A percentile compares a stretch with the other conserved stretches of the same genome.
These are phyloP conservation scores for Chaetomium sp. DNA, from an alignment of 2,329 filamentous ascomycete species.

Conservation along the genomic window DNA sequence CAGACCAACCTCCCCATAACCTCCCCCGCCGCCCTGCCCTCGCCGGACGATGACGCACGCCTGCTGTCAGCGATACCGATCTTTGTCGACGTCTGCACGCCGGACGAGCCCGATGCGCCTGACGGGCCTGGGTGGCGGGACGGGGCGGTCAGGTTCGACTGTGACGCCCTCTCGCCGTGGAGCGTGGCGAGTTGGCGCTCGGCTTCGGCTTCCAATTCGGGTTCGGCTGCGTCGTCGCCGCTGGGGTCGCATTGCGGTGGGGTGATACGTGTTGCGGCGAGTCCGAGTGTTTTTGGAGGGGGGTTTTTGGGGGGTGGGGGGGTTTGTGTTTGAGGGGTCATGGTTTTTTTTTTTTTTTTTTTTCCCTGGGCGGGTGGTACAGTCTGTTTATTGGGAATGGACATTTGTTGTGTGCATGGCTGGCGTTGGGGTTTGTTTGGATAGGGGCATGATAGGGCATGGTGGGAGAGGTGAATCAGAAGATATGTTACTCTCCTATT, in stretches of 20 bases:
- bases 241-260: neutral
- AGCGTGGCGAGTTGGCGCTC: neutral
- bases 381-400: neutral
- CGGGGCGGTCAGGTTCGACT: neutral
- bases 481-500: neutral
- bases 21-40: neutral
- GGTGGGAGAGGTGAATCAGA: neutral
- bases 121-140: neutral
- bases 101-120: neutral
- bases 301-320: too few relatives aligned
- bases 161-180: conserved; percentile 6
- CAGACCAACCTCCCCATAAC: neutral
- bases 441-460: neutral
- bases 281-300: conserved; percentile 35
- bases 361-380: neutral
- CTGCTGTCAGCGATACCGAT: conserved; percentile 11
- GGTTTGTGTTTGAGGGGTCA: neutral
- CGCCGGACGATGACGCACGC: neutral
- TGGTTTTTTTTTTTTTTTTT: neutral
- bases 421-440: neutral
- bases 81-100: conserved; percentile 15
- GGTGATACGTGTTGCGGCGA: conserved; percentile 36
- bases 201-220: neutral
- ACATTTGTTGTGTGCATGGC: neutral
- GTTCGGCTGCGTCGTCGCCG: neutral